phyloP scores from a whole-genome alignment of 148 eudicot species.

The Rhododendron simsii region DNA sequence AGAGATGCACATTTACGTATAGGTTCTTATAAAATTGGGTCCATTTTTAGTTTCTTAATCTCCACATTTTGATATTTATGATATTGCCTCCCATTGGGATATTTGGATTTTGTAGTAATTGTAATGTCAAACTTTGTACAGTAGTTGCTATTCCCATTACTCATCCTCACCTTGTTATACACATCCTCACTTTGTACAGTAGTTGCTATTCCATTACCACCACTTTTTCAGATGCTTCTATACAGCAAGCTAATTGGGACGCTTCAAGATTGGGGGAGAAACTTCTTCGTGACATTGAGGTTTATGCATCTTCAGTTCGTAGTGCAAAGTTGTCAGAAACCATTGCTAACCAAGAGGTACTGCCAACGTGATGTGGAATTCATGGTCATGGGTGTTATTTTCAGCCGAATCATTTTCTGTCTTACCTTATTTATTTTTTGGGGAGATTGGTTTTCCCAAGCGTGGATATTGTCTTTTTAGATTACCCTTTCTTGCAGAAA shows the following conservation, averaged over 20 bases:
- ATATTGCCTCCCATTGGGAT: not conserved
- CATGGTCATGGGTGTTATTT: not conserved
- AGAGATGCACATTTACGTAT: not conserved
- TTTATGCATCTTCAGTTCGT: constrained; percentile 28
- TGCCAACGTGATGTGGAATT: not conserved
- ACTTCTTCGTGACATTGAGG: constrained; percentile 45
- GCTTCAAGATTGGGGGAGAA: constrained; percentile 37
- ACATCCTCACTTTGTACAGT: too few relatives aligned
- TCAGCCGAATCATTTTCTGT: not conserved
- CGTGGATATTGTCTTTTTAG: not conserved
- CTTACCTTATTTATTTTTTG: not conserved
- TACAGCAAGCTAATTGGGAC: constrained; percentile 44
- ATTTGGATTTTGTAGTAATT: not conserved
- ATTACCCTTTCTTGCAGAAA: constrained; percentile 16
- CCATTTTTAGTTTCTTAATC: not conserved
- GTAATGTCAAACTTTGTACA: not conserved
- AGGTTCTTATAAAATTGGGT: not conserved
- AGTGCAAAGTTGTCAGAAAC: constrained; percentile 30
- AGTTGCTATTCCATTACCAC: not conserved
- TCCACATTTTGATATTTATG: not conserved
- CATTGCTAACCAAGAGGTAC: constrained; percentile 30
- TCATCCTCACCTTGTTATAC: not conserved
- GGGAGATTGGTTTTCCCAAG: not conserved
- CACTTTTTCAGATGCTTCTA: constrained; percentile 26
- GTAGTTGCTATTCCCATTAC: not conserved